Conservation (phyloP, 345 rosid species). For the Bruguiera gymnorhiza region DNA sequence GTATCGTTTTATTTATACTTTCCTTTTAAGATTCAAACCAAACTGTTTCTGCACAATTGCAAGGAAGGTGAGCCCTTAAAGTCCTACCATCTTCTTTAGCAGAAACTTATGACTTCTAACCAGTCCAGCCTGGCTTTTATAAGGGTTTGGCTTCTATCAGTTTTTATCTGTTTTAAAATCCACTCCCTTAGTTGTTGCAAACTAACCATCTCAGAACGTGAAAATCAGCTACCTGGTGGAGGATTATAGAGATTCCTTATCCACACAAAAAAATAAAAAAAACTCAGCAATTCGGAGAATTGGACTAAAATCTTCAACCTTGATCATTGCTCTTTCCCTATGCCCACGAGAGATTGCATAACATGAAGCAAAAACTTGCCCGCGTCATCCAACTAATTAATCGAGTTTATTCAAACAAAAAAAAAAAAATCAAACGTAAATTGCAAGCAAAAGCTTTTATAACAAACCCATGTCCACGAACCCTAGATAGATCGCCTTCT, state of each 20-base stretch:
- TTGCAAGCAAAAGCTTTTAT: too few species aligned
- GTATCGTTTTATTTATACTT: too few species aligned
- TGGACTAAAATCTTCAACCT: neutral
- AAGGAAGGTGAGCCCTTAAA: neutral
- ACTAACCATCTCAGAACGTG: neutral
- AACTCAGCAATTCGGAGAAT: neutral
- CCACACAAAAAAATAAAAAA: neutral
- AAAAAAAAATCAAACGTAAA: too few species aligned
- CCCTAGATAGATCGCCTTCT: too few species aligned
- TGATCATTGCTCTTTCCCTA: neutral
- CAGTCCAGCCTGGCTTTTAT: neutral
- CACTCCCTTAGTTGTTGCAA: neutral
- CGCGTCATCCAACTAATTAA: too few species aligned
- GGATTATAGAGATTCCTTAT: neutral
- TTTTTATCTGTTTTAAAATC: neutral
- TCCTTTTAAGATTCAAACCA: too few species aligned
- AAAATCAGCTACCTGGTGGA: neutral
- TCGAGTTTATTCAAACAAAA: too few species aligned
- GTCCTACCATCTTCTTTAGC: too few species aligned
- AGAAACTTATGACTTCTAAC: neutral
- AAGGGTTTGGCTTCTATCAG: neutral
- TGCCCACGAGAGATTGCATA: neutral
- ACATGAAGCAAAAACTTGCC: neutral
- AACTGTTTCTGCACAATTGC: neutral
- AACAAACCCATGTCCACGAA: too few species aligned